Evolutionary conservation across 1,284 basidiomycete genomes (phyloP), one percentile per base, ranked within the genome.

Genomic region (Mycosarcoma mackinlayi): DNA sequence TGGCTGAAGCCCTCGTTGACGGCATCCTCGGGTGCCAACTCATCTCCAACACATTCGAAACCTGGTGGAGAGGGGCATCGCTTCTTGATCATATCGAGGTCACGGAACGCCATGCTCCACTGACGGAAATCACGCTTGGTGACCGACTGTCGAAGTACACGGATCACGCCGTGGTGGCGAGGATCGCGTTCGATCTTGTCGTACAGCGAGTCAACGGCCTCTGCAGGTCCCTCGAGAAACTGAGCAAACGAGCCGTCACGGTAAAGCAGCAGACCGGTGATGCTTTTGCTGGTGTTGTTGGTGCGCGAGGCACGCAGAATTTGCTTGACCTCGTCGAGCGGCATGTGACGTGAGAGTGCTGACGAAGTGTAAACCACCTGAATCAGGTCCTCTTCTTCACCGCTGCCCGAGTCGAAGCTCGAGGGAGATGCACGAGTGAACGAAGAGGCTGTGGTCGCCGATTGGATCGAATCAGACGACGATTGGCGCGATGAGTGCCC

Each of bases 91-190:
- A 70, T 55, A n/a, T 70, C 67, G 11, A 74, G 50, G 27, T 74
- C 71, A 27, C 71, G 47, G 56, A 62, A 74, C 1, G 61, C 71
- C 71, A 74, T 74, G 31, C 50, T 64, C 71, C 71, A 74, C n/a
- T 67, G 42, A 13, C 39, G 33, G 25, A 74, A 74, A 30, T 68
- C 65, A 6, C 71, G 58, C 67, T 70, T 62, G 38, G 42, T 33
- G 18, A 57, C 63, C 3, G 44, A 25, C 42, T 54, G 54, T 13
- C 63, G 37, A 1, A 74, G 23, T 10, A 74, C 50, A 4, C 58
- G 45, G 14, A 74, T 65, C 38, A 74, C 41, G 24, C 67, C 62
- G 24, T 50, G 51, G 27, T 74, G 71, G 6, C 71, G 57, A 16
- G 53, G 53, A 37, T 74, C 71, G n/a, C 44, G 33, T 33, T 62